Base-by-base conservation (phyloP, 2,329 filamentous ascomycete genomes). In the Catunica adiposa region DNA sequence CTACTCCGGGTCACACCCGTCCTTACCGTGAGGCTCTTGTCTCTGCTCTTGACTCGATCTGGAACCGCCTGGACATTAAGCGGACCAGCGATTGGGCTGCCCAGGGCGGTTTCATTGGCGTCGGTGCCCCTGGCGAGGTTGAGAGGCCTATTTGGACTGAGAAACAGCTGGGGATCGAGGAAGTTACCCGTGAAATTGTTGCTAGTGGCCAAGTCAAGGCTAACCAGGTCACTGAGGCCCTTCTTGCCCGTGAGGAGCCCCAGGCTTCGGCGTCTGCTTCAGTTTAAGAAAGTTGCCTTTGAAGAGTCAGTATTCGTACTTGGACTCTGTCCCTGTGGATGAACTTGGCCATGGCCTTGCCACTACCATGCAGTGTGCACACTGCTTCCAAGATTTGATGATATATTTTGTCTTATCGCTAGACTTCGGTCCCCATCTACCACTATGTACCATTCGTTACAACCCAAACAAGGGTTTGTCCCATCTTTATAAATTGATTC, bases 71-170 rank as follows among this genome's bases (percentile, higher is more conserved):
- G 1, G 82, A 81, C 59, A 89, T 96, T 71, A 95, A 94, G 76
- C 84, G 90, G 64, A 94, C 90, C 26, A 87, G 83, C 58, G 85
- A 94, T 64, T 98, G 92, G 92, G 85, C 86, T 29, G 80, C 82
- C 14, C 78, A 92, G 65, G 92, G 92, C 50, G 92, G 92, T 6
- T 96, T 97, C 70, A 86, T 97, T 58, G 92, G 90, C 54, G 92
- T 98, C 7, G 92, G 92, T 22, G 83, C 88, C 61, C 71, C 83
- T 57, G 76, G 74, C 51, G 76, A 75, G 56, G 71, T 71, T 1
- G 76, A 78, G 42, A 75, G 76, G 61, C 83, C 89, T n/a, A 82
- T 98, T 42, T 98, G 92, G 92, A 92, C 86, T 1, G 82, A 96
- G 63, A 74, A 78, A 63, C 92, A 98, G 75, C 79, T 98, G 56